phyloP scores from a whole-genome alignment of 768 basidiomycete genomes.

The Suillus sp. region DNA sequence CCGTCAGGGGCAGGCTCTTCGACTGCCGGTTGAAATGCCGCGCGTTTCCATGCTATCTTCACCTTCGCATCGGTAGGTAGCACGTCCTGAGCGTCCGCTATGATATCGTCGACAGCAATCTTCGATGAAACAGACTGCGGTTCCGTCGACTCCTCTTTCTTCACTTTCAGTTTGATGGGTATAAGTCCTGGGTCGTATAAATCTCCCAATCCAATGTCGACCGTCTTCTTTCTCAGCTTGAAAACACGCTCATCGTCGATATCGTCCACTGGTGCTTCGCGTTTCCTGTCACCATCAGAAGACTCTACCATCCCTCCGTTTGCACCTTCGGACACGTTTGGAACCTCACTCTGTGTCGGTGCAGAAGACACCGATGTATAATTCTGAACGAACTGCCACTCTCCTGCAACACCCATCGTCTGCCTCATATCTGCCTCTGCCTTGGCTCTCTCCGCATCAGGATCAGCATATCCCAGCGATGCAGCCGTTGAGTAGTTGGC shows the following conservation, averaged over 20 bases:
- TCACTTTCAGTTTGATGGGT: slow-evolving; percentile 60
- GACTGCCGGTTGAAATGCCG: slow-evolving; percentile 12
- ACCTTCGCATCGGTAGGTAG: slow-evolving; percentile 30
- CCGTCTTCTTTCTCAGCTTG: slow-evolving; percentile 68
- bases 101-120: slow-evolving; percentile 14
- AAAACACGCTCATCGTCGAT: slow-evolving; percentile 51
- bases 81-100: slow-evolving; percentile 12
- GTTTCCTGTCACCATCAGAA: slow-evolving; percentile 41
- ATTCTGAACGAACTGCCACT: slow-evolving; percentile 71
- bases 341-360: not conserved
- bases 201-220: slow-evolving; percentile 65
- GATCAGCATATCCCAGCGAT: slow-evolving; percentile 79
- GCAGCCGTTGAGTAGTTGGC: slow-evolving; percentile 89
- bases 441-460: slow-evolving; percentile 65
- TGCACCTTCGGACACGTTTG: not conserved
- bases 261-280: slow-evolving; percentile 49
- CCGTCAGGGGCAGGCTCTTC: not conserved
- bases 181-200: slow-evolving; percentile 81
- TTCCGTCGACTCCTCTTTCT: slow-evolving; percentile 42
- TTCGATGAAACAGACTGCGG: slow-evolving; percentile 11
- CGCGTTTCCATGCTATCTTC: slow-evolving; percentile 38
- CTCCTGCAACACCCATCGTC: slow-evolving; percentile 71
- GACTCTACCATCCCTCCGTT: slow-evolving; percentile 20
- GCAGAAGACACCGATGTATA: slow-evolving; percentile 29
- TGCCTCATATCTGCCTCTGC: slow-evolving; percentile 61